A percentile compares a stretch with the other conserved stretches of the same genome.
Evolutionary conservation across 169 alveolate genomes (phyloP).

Genomic region (Plasmodium cynomolgi): DNA sequence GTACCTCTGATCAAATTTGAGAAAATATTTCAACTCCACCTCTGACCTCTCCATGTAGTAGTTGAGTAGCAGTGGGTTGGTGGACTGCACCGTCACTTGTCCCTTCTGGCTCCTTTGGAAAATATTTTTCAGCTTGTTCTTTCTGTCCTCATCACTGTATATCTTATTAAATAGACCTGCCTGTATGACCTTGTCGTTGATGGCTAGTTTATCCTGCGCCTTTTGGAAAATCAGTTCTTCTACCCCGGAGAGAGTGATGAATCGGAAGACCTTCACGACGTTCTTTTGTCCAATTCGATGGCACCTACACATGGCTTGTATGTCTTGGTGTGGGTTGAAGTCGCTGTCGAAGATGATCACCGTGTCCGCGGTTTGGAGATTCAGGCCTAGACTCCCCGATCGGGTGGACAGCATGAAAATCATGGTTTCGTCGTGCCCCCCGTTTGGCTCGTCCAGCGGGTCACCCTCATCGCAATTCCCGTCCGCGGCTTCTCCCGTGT

Average conservation of each 20-base stretch:
- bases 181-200: constrained; percentile 93
- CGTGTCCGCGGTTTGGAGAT: constrained; percentile 96
- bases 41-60: constrained; percentile 45
- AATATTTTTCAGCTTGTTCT: constrained; percentile 42
- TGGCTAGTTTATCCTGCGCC: constrained; percentile 92
- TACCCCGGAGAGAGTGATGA: constrained; percentile 89
- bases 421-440: constrained; percentile 12
- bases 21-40: constrained; percentile 32
- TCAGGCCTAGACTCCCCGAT: constrained; percentile 99
- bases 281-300: constrained; percentile 94
- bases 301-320: constrained; percentile 95
- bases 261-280: constrained; percentile 92
- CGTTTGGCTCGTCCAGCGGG: neutral
- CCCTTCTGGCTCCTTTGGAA: constrained; percentile 38
- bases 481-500: neutral
- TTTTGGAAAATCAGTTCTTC: constrained; percentile 92
- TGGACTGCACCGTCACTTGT: constrained; percentile 10
- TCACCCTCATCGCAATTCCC: neutral
- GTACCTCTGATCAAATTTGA: constrained; percentile 21
- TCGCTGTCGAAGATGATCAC: constrained; percentile 96
- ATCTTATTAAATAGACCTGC: constrained; percentile 92
- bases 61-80: constrained; percentile 40
- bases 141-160: constrained; percentile 61
- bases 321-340: constrained; percentile 94
- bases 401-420: constrained; percentile 92